A percentile compares a stretch with the other conserved stretches of the same genome.
Conservation (phyloP, 768 basidiomycete genomes). For the Trametes punicea region DNA sequence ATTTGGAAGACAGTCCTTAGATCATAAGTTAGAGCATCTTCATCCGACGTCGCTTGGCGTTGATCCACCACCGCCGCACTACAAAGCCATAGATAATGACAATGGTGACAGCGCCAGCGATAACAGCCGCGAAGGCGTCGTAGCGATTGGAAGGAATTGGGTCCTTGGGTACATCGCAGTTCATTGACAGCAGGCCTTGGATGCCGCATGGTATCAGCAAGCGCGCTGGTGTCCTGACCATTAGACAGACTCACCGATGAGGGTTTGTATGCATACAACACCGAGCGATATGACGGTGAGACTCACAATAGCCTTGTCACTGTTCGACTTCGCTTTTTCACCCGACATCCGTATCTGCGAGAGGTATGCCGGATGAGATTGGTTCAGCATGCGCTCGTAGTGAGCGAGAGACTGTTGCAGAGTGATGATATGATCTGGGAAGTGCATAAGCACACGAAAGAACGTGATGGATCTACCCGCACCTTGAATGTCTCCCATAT, state of each 20-base stretch:
- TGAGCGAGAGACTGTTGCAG: slow-evolving; percentile 81
- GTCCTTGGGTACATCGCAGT: slow-evolving; percentile 53
- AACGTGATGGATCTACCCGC: slow-evolving; percentile 6
- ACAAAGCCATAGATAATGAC: slow-evolving; percentile 42
- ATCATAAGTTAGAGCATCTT: slow-evolving; percentile 7
- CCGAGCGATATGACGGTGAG: slow-evolving; percentile 67
- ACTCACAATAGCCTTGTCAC: slow-evolving; percentile 62
- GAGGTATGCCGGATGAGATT: slow-evolving; percentile 84
- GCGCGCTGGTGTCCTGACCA: background rate
- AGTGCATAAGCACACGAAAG: no score
- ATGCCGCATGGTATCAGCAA: slow-evolving; percentile 1
- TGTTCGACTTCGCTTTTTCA: slow-evolving; percentile 54
- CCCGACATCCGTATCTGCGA: slow-evolving; percentile 68
- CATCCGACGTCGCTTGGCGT: slow-evolving; percentile 41
- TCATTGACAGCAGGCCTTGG: slow-evolving; percentile 65
- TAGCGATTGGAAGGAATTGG: slow-evolving; percentile 33
- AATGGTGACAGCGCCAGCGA: slow-evolving; percentile 45
- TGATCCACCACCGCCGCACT: slow-evolving; percentile 64
- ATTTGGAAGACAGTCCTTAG: background rate
- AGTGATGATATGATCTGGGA: slow-evolving; percentile 81
- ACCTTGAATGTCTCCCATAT: slow-evolving; percentile 94
- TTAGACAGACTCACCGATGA: slow-evolving; percentile 47
- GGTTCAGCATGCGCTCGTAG: slow-evolving; percentile 84
- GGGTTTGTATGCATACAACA: slow-evolving; percentile 59
- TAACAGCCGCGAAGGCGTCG: slow-evolving; percentile 54